Evolutionary conservation across 129 eudicot genomes (phyloP).

Genomic region (Tagetes erecta): DNA sequence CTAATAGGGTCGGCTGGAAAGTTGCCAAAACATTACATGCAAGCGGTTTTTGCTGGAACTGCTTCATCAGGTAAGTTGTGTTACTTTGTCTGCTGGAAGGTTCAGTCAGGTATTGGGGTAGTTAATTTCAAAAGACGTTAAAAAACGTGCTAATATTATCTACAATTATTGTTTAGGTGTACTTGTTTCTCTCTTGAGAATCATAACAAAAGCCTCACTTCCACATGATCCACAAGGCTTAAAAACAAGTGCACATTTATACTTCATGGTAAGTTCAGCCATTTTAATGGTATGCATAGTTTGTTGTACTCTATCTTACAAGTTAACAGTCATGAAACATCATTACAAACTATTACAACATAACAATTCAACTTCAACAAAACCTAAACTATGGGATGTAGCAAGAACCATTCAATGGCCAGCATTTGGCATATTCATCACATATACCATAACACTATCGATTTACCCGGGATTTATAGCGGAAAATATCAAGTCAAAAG

Average conservation of each 20-base stretch:
- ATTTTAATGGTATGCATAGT: constrained; percentile 60
- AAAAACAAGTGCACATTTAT: constrained; percentile 66
- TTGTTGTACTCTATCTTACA: constrained; percentile 54
- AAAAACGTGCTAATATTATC: no score
- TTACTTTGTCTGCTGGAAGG: no score
- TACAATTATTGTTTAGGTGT: no score
- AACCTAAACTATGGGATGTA: constrained; percentile 44
- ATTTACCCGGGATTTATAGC: constrained; percentile 83
- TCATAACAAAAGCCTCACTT: constrained; percentile 76
- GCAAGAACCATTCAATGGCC: constrained; percentile 57
- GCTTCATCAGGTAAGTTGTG: constrained; percentile 73
- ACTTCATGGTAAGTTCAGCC: constrained; percentile 59
- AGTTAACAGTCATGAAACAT: constrained; percentile 64
- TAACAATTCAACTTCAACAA: constrained; percentile 35
- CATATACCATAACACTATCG: constrained; percentile 69
- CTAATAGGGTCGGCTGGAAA: constrained; percentile 80
- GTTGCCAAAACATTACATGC: constrained; percentile 87
- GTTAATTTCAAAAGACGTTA: no score
- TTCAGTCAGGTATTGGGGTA: no score
- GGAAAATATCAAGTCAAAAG: constrained; percentile 53
- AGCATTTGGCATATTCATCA: constrained; percentile 59
- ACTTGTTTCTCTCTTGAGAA: constrained; percentile 51
- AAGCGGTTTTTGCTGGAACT: constrained; percentile 91
- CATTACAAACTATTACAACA: constrained; percentile 46
- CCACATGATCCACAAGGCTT: constrained; percentile 78